Conservation (phyloP, 495 filamentous ascomycete genomes). For the Aspergillus haitiensis region DNA sequence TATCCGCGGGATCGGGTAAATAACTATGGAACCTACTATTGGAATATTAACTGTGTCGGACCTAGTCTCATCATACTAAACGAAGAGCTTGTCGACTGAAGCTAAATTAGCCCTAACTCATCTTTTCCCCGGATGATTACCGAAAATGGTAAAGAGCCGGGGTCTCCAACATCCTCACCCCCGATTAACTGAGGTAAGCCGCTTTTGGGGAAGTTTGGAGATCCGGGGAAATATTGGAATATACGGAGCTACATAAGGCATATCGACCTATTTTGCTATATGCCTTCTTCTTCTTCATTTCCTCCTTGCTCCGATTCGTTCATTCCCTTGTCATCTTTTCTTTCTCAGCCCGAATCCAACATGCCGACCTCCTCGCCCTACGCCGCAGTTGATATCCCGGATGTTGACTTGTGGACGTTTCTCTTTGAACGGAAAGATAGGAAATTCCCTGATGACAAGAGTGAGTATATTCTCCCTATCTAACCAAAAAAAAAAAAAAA, state of each 20-base stretch:
- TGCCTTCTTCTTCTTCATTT: background rate
- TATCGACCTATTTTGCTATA: too few species aligned
- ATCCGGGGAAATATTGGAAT: background rate
- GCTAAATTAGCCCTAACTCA: too few species aligned
- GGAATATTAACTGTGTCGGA: too few species aligned
- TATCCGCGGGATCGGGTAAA: too few species aligned
- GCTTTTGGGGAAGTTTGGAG: background rate
- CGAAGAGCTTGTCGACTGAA: too few species aligned
- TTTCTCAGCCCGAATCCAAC: background rate
- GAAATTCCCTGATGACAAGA: conserved; percentile 7
- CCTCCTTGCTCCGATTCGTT: background rate
- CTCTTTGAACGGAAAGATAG: conserved; percentile 34
- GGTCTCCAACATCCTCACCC: background rate
- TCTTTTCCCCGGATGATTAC: background rate
- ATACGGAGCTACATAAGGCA: background rate
- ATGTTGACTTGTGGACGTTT: conserved; percentile 66
- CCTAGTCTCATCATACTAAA: too few species aligned
- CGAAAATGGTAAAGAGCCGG: background rate
- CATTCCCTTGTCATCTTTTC: background rate
- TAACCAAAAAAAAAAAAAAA: too few species aligned
- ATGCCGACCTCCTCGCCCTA: conserved; percentile 32
- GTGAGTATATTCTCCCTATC: background rate
- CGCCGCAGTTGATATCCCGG: conserved; percentile 59
- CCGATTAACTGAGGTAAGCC: background rate
- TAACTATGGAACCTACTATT: too few species aligned